A percentile compares a stretch with the other conserved stretches of the same genome.
Conservation (phyloP, 106 monocot species). For the Acanthochlamys bracteata region DNA sequence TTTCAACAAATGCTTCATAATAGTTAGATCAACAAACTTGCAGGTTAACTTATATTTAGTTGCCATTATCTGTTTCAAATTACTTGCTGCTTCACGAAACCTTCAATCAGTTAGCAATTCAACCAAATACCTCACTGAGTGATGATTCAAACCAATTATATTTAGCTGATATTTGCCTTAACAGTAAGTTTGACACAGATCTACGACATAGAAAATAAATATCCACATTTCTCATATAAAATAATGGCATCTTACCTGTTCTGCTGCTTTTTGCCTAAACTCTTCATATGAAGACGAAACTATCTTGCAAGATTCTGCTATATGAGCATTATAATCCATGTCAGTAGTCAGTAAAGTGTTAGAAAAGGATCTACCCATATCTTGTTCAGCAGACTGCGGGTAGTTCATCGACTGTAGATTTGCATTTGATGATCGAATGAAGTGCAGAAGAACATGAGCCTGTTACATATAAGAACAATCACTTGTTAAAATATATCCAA, state of each 20-base stretch:
- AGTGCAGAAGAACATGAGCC: conserved; percentile 71
- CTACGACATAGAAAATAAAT: too few relatives aligned
- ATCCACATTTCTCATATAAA: neutral
- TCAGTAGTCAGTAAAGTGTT: conserved; percentile 20
- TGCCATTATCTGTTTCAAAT: too few relatives aligned
- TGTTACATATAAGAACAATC: conserved; percentile 10
- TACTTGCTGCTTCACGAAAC: too few relatives aligned
- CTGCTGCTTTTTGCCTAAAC: conserved; percentile 78
- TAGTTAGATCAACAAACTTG: too few relatives aligned
- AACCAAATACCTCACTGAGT: too few relatives aligned
- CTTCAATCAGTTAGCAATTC: too few relatives aligned
- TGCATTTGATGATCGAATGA: conserved; percentile 41
- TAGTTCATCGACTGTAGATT: conserved; percentile 19
- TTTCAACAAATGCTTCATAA: too few relatives aligned
- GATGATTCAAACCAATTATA: too few relatives aligned
- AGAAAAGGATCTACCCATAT: conserved; percentile 17
- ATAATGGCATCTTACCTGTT: conserved; percentile 45
- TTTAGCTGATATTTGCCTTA: too few relatives aligned
- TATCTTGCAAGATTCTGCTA: conserved; percentile 68
- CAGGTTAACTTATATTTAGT: too few relatives aligned
- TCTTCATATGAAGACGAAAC: conserved; percentile 60
- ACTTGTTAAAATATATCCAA: neutral
- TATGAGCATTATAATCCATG: conserved; percentile 35
- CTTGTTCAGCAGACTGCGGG: neutral
- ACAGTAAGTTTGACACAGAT: too few relatives aligned